Evolutionary conservation across 306 rosid species (phyloP).

Genomic region (Pyrus bretschneideri): DNA sequence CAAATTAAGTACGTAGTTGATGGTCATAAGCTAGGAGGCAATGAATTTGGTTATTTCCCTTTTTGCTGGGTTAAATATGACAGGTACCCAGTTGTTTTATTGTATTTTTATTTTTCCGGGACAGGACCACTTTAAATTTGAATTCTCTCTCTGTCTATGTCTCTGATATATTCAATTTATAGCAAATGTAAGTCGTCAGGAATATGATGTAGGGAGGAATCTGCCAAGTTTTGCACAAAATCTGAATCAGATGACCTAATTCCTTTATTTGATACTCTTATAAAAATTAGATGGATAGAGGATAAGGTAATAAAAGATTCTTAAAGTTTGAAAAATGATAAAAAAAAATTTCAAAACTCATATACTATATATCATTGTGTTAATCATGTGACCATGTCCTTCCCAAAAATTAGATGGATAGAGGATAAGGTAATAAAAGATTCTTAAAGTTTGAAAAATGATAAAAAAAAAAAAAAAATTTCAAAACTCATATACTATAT

Average conservation of each 20-base stretch:
- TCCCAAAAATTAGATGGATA: neutral
- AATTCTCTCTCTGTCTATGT: conserved; percentile 6
- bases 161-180: conserved; percentile 29
- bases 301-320: neutral
- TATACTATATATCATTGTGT: neutral
- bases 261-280: conserved; percentile 16
- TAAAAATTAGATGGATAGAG: neutral
- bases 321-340: neutral
- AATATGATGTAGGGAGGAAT: conserved; percentile 61
- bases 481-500: neutral
- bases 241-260: conserved; percentile 49
- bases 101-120: conserved; percentile 10
- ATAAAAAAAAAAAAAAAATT: neutral
- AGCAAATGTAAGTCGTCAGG: conserved; percentile 49
- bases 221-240: conserved; percentile 65
- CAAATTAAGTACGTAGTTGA: neutral
- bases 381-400: conserved; percentile 21
- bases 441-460: neutral
- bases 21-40: neutral
- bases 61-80: conserved; percentile 1
- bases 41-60: neutral
- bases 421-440: neutral
- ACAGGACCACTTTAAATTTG: conserved; percentile 51
- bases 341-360: neutral
- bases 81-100: conserved; percentile 25